Evolutionary conservation across 2,329 filamentous ascomycete species (phyloP).

Genomic region (Paecilomyces formosus): DNA sequence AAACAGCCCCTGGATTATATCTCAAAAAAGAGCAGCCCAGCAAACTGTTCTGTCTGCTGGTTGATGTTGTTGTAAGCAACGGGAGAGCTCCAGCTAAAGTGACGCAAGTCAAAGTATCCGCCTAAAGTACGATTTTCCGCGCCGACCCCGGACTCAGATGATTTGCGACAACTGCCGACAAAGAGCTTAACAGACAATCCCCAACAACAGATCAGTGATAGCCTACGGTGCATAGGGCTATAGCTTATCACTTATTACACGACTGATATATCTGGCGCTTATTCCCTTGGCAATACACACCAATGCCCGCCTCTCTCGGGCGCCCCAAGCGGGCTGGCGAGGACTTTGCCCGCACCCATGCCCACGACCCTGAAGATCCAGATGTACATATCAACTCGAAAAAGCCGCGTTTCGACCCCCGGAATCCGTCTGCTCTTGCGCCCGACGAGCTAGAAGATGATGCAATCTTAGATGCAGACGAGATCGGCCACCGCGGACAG

Average conservation of each 20-base stretch:
- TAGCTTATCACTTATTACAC: not conserved
- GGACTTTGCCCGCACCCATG: slow-evolving; percentile 68
- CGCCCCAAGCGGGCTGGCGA: slow-evolving; percentile 80
- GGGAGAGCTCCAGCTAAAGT: slow-evolving; percentile 9
- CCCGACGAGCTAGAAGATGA: slow-evolving; percentile 71
- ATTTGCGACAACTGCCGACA: not conserved
- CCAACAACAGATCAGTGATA: not conserved
- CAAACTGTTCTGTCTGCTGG: not conserved
- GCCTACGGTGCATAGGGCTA: not conserved
- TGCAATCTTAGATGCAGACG: slow-evolving; percentile 77
- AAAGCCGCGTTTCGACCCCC: slow-evolving; percentile 85
- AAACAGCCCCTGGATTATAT: too few relatives aligned
- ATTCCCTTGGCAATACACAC: not conserved
- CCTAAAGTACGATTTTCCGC: slow-evolving; percentile 29
- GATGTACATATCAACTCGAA: slow-evolving; percentile 50
- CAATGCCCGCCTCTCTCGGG: slow-evolving; percentile 57
- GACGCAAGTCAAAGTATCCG: slow-evolving; percentile 27
- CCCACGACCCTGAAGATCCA: slow-evolving; percentile 45
- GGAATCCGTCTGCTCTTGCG: slow-evolving; percentile 87
- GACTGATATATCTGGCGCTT: not conserved
- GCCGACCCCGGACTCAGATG: slow-evolving; percentile 24
- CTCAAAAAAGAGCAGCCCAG: not conserved
- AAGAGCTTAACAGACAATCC: not conserved
- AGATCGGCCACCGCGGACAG: slow-evolving; percentile 68
- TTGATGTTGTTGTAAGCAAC: not conserved